Evolutionary conservation across 2,329 filamentous ascomycete species (phyloP).

Genomic region (Trichoderma sp.): DNA sequence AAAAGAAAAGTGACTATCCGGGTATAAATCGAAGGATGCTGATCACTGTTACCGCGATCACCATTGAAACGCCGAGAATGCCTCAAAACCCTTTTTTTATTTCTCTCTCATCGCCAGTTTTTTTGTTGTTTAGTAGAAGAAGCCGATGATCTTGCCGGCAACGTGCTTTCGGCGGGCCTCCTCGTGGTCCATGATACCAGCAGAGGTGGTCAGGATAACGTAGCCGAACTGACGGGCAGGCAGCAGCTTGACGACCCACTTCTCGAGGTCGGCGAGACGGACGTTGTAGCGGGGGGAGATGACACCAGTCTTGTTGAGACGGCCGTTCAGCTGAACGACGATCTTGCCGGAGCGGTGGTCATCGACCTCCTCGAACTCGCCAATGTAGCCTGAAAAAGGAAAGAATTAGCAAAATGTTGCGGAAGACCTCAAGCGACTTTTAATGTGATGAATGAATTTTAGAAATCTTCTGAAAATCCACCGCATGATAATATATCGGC

Average conservation of each 20-base stretch:
- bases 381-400: constrained; percentile 82
- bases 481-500: constrained; percentile 88
- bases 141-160: constrained; percentile 97
- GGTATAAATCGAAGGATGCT: constrained; percentile 41
- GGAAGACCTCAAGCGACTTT: constrained; percentile 83
- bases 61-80: constrained; percentile 45
- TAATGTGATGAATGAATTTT: constrained; percentile 49
- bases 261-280: constrained; percentile 95
- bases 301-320: constrained; percentile 97
- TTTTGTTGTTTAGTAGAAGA: constrained; percentile 82
- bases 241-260: constrained; percentile 99
- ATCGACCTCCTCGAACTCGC: constrained; percentile 99
- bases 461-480: constrained; percentile 92
- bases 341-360: constrained; percentile 99
- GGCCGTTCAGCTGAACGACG: constrained; percentile 98
- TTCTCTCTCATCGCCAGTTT: constrained; percentile 33
- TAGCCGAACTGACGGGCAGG: constrained; percentile 99
- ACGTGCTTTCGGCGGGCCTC: constrained; percentile 99
- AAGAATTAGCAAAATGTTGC: constrained; percentile 74
- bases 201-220: constrained; percentile 98
- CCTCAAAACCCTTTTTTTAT: constrained; percentile 36
- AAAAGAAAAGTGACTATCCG: constrained; percentile 37
- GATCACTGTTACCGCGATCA: constrained; percentile 44
- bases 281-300: constrained; percentile 99
- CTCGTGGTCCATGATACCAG: constrained; percentile 99